A percentile compares a stretch with the other conserved stretches of the same genome.
phyloP scores from a whole-genome alignment of 768 basidiomycete genomes.

The Naematelia encephala region DNA sequence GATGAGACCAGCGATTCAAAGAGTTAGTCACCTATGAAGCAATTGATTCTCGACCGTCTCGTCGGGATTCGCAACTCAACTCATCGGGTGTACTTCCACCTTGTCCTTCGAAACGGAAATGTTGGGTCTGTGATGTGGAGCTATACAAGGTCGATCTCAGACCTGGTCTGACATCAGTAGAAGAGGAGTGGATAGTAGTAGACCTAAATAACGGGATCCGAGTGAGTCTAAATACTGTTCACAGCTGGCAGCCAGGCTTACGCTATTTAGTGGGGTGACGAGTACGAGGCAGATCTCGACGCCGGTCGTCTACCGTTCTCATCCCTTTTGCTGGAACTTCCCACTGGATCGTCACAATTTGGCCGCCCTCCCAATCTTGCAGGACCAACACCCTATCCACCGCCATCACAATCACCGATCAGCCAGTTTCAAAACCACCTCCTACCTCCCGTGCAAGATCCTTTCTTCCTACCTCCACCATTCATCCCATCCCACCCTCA shows the following conservation, averaged over 20 bases:
- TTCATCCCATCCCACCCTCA: conserved; percentile 47
- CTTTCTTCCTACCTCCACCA: conserved; percentile 51
- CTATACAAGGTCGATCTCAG: conserved; percentile 13
- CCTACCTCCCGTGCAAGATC: conserved; percentile 41
- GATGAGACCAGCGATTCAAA: background rate
- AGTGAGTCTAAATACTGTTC: too few relatives aligned
- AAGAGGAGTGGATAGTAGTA: conserved; percentile 28
- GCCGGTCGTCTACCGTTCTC: conserved; percentile 23
- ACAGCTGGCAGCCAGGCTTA: too few relatives aligned
- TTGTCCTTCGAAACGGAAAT: conserved; percentile 22
- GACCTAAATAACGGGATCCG: conserved; percentile 24
- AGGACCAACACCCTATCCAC: conserved; percentile 16
- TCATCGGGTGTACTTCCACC: background rate
- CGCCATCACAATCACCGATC: conserved; percentile 1
- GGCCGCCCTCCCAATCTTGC: conserved; percentile 30
- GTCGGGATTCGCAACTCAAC: conserved; percentile 2
- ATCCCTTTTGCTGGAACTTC: conserved; percentile 12
- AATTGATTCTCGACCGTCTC: conserved; percentile 2
- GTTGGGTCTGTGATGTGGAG: conserved; percentile 31
- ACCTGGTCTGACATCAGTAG: conserved; percentile 9
- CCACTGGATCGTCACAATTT: conserved; percentile 23
- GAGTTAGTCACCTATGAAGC: background rate
- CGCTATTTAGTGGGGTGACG: conserved; percentile 19
- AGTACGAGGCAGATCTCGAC: conserved; percentile 7
- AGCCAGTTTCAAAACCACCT: conserved; percentile 1